phyloP scores from a whole-genome alignment of 306 rosid species.

The Carpinus fangiana region DNA sequence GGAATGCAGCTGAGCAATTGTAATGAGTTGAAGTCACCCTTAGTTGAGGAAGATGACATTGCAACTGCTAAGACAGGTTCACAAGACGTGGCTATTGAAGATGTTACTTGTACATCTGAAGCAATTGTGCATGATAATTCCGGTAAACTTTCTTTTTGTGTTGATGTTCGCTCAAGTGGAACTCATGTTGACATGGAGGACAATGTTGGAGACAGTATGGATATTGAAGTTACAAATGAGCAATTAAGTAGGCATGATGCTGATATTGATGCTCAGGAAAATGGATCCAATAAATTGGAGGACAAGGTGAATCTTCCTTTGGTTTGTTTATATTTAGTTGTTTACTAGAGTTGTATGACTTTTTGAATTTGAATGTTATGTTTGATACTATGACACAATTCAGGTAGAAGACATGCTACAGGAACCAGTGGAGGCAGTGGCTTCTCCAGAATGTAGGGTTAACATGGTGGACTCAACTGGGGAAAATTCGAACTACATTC shows the following conservation, averaged over 20 bases:
- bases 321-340: background rate
- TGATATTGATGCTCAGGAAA: conserved; percentile 29
- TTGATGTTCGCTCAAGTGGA: conserved; percentile 34
- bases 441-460: conserved; percentile 30
- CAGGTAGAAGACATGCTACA: conserved; percentile 50
- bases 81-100: conserved; percentile 26
- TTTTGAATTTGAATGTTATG: conserved; percentile 29
- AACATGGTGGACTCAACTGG: conserved; percentile 26
- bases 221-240: conserved; percentile 27
- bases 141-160: conserved; percentile 26
- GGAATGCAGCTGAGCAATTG: conserved; percentile 24
- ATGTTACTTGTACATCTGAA: conserved; percentile 18
- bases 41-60: conserved; percentile 26
- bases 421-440: conserved; percentile 29
- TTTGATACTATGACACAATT: conserved; percentile 21
- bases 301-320: conserved; percentile 35
- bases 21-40: conserved; percentile 27
- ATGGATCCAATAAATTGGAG: conserved; percentile 26
- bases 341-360: conserved; percentile 14
- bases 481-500: conserved; percentile 16
- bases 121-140: conserved; percentile 23
- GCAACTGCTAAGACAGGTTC: conserved; percentile 27
- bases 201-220: conserved; percentile 29
- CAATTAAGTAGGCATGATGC: conserved; percentile 20
- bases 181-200: conserved; percentile 34